Conservation (phyloP, 495 filamentous ascomycete genomes). For the Podospora didyma region DNA sequence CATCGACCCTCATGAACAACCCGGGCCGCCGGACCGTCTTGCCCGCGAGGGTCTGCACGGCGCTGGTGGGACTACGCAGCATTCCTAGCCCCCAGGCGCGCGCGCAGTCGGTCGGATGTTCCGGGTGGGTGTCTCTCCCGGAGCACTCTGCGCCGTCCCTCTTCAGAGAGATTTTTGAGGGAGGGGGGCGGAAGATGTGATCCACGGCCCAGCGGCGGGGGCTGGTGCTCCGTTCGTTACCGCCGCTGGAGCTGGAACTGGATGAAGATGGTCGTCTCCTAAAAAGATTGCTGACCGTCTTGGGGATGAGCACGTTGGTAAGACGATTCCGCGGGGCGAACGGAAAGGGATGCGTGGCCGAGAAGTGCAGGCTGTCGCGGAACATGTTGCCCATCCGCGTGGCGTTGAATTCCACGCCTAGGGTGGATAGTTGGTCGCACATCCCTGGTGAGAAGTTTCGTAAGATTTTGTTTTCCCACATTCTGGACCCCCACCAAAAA, state of each 20-base stretch:
- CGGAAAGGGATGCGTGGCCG: slow-evolving; percentile 31
- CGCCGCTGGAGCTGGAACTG: too few species aligned
- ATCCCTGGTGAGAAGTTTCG: too few species aligned
- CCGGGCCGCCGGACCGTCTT: slow-evolving; percentile 28
- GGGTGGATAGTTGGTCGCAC: slow-evolving; percentile 31
- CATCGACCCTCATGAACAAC: slow-evolving; percentile 21
- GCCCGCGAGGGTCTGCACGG: slow-evolving; percentile 20
- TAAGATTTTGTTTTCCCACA: neutral
- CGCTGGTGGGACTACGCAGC: slow-evolving; percentile 19
- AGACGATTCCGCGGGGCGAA: slow-evolving; percentile 11
- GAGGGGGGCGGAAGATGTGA: slow-evolving; percentile 4
- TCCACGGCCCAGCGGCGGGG: slow-evolving; percentile 16
- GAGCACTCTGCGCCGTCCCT: slow-evolving; percentile 18
- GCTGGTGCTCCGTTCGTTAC: neutral
- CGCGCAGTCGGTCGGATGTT: slow-evolving; percentile 7
- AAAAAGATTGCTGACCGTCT: neutral
- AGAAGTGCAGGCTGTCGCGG: slow-evolving; percentile 22
- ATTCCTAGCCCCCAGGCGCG: slow-evolving; percentile 25
- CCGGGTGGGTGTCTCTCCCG: slow-evolving; percentile 15
- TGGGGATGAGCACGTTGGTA: slow-evolving; percentile 6
- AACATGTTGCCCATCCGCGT: slow-evolving; percentile 22
- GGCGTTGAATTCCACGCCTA: slow-evolving; percentile 33
- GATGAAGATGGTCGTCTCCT: too few species aligned
- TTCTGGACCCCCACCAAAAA: neutral
- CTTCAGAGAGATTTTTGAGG: slow-evolving; percentile 5